Evolutionary conservation across 129 eudicot species (phyloP).

Genomic region (Flaveria brownii): DNA sequence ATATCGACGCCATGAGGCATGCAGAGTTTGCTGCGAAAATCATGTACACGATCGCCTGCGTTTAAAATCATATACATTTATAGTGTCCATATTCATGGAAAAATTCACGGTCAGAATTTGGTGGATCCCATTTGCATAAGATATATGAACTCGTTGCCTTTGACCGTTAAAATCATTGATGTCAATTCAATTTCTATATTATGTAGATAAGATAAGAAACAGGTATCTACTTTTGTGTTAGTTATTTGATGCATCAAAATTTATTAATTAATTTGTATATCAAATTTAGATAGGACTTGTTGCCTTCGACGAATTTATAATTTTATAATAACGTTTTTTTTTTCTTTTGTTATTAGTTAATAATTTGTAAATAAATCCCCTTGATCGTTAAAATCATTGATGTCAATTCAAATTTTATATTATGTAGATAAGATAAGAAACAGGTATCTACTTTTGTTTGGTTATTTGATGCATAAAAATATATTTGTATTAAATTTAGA

Average conservation of each 20-base stretch:
- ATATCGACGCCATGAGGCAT: slow-evolving; percentile 30
- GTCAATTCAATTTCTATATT: not conserved
- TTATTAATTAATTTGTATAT: not conserved
- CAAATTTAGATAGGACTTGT: not conserved
- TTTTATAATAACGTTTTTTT: not conserved
- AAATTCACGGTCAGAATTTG: not conserved
- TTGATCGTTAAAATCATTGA: too few relatives aligned
- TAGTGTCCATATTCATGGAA: not conserved
- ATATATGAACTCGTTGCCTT: too few relatives aligned
- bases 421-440: not conserved
- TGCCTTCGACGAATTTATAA: not conserved
- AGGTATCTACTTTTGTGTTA: not conserved
- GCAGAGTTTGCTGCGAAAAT: slow-evolving; percentile 52
- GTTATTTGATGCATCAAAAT: not conserved
- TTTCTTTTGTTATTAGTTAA: not conserved
- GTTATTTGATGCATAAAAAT: not conserved
- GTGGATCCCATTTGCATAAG: not conserved
- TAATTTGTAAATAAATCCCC: too few relatives aligned
- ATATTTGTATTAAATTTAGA: not conserved
- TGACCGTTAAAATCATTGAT: not conserved
- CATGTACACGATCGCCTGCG: slow-evolving; percentile 53
- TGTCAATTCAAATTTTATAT: not conserved
- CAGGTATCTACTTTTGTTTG: not conserved
- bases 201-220: not conserved
- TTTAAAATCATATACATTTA: not conserved